Percentiles rank a stretch among this genome's conserved stretches.
Conservation (phyloP, 1,284 basidiomycete species). For the Cutaneotrichosporon cavernicola region DNA sequence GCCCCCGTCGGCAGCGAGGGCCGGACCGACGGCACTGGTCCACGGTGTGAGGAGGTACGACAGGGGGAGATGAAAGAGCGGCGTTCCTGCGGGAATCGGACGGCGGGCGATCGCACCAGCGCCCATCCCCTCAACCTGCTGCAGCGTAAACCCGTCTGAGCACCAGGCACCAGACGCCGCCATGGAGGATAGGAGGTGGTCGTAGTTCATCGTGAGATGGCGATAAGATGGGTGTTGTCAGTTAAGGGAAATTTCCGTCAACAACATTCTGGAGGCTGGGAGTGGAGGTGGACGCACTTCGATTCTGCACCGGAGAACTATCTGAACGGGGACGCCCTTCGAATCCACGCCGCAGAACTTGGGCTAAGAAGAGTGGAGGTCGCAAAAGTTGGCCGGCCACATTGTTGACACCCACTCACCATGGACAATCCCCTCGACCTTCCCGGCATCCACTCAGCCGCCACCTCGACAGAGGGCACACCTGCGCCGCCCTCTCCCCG, state of each 20-base stretch:
- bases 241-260: background rate
- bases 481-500: background rate
- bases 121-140: conserved; percentile 45
- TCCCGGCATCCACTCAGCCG: background rate
- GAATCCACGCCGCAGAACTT: too few species aligned
- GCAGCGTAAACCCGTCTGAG: conserved; percentile 30
- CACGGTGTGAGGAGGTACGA: conserved; percentile 72
- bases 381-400: background rate
- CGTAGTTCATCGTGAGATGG: background rate
- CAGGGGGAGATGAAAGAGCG: conserved; percentile 81
- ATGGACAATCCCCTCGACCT: background rate
- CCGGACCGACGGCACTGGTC: conserved; percentile 62
- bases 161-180: conserved; percentile 42
- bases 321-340: too few species aligned
- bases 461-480: background rate
- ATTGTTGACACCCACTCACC: background rate
- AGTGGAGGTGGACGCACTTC: background rate
- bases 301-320: background rate
- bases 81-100: conserved; percentile 53
- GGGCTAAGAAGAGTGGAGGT: background rate
- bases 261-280: background rate
- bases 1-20: background rate
- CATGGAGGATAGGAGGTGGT: conserved; percentile 34
- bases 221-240: background rate
- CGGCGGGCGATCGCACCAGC: conserved; percentile 46